Conservation (phyloP, 768 basidiomycete genomes). For the Suillus discolor region DNA sequence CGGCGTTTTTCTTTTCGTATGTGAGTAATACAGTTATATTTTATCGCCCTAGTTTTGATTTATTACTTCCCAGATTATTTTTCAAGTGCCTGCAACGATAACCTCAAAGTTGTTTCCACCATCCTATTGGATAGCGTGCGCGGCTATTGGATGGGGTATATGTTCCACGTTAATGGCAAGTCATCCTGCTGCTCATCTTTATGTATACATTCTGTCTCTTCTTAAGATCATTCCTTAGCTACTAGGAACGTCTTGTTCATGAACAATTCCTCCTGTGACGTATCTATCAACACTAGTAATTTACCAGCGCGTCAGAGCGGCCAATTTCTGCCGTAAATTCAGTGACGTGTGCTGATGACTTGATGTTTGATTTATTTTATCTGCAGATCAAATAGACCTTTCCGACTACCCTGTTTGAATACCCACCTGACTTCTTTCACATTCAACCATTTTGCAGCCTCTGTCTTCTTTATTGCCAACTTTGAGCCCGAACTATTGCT, state of each 20-base stretch:
- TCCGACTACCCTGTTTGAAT: neutral
- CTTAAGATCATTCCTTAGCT: neutral
- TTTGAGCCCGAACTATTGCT: neutral
- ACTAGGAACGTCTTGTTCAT: neutral
- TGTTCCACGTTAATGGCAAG: constrained; percentile 71
- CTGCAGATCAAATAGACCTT: neutral
- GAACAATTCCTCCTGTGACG: no score
- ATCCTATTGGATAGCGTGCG: constrained; percentile 63
- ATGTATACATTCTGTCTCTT: no score
- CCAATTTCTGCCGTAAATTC: neutral
- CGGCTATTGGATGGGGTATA: constrained; percentile 76
- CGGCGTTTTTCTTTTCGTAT: constrained; percentile 79
- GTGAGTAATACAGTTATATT: constrained; percentile 37
- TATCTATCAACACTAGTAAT: neutral
- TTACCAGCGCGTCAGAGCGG: neutral
- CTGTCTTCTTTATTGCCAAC: neutral
- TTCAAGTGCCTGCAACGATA: constrained; percentile 66
- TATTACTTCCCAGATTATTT: constrained; percentile 53
- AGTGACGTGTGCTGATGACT: neutral
- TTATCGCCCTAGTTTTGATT: neutral
- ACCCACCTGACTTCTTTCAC: neutral
- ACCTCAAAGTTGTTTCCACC: constrained; percentile 71
- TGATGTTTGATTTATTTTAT: neutral
- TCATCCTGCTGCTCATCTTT: neutral
- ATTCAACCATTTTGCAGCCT: neutral